Evolutionary conservation across 352 stramenopile genomes (phyloP), one percentile per base, ranked within the genome.

Genomic region (Thraustotheca clavata): DNA sequence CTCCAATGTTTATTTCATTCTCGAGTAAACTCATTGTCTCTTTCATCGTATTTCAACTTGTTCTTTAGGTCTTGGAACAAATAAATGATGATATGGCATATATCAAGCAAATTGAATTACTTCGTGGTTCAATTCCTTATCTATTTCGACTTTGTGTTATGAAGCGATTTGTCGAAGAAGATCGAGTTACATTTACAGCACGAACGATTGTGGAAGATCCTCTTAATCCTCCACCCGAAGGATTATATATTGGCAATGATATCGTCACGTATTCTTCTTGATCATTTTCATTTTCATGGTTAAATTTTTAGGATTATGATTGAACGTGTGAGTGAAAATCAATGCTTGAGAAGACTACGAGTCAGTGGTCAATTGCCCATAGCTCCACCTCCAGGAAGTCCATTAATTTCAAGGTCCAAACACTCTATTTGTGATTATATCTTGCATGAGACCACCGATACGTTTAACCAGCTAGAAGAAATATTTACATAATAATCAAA

Each of bases 161-260:
- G 29, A 63, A 63, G 55, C 55, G 55, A 26, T 63, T 63, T 31
- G 55, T 63, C 7, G 55, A 63, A 22, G 29, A 26, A 3, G 20
- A 55, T 11, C 55, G 55, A 12, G 34, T 63, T 32, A 41, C 52
- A 16, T 63, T 63, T 52, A 41, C 52, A 12, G 34, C 52, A 9
- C 33, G 34, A 31, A 49, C 55, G n/a, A 31, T 63, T 7, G 18
- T 63, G 26, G 33, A 63, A 34, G 55, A 63, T 31, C 29, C 55
- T 26, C 26, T 31, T 14, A 38, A 63, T n/a, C 55, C 55, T 18
- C 43, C 43, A 2, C 6, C 34, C 1, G 43, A 52, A 24, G 43
- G 43, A 9, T 31, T 52, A 1, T 52, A 52, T 31, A 52, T 9
- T 52, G 43, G 43, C 43, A 52, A 52, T 24, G 43, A 52, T 31